phyloP scores from a whole-genome alignment of 208 protist genomes.

The Leishmania aethiopica region DNA sequence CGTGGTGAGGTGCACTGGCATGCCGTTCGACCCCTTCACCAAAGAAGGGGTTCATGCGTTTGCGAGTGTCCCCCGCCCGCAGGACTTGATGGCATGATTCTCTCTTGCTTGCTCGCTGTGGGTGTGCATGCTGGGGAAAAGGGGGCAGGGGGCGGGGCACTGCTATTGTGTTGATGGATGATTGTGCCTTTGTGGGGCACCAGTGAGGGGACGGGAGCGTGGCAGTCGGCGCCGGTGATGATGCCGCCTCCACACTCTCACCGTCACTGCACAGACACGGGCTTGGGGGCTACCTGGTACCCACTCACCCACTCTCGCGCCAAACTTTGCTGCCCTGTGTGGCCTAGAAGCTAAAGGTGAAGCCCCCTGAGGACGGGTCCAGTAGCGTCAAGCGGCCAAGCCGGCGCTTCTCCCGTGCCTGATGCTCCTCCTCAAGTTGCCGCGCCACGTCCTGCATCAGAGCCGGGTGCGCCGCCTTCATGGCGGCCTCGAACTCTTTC shows the following conservation, averaged over 20 bases:
- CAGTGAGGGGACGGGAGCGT: not conserved
- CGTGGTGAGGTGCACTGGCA: not conserved
- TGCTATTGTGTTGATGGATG: not conserved
- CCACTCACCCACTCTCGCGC: not conserved
- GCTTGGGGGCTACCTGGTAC: not conserved
- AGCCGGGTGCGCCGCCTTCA: slow-evolving; percentile 55
- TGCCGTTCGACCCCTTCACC: not conserved
- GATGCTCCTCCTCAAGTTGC: slow-evolving; percentile 51
- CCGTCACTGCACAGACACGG: not conserved
- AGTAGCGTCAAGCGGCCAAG: slow-evolving; percentile 54
- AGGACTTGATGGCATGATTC: not conserved
- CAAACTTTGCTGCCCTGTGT: not conserved
- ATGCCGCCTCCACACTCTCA: not conserved
- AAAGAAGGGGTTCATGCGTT: not conserved
- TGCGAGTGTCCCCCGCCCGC: not conserved
- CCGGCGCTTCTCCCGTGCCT: slow-evolving; percentile 50
- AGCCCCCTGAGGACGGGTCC: slow-evolving; percentile 59
- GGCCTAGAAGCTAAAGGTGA: slow-evolving; percentile 77
- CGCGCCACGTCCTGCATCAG: slow-evolving; percentile 64
- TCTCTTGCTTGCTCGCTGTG: not conserved
- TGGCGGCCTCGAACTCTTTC: slow-evolving; percentile 63
- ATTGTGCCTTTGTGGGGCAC: not conserved
- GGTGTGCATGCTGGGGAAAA: not conserved
- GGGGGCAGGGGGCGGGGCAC: not conserved
- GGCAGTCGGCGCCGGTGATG: not conserved